Evolutionary conservation across 2,329 filamentous ascomycete species (phyloP).

Genomic region (Aspergillus hiratsukae): DNA sequence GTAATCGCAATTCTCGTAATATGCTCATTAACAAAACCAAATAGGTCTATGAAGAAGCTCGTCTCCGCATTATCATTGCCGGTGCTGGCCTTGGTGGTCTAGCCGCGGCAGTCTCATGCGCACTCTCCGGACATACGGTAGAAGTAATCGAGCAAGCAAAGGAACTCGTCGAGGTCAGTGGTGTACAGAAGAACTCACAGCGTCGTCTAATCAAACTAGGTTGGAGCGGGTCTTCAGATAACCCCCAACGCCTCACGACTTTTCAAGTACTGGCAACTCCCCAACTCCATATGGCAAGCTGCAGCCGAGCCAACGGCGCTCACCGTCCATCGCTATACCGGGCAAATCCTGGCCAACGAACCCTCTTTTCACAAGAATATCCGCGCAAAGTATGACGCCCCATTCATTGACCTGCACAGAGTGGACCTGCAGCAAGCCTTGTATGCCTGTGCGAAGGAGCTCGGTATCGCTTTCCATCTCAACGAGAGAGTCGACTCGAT

Average conservation of each 20-base stretch:
- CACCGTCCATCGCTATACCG: slow-evolving; percentile 33
- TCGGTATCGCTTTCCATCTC: slow-evolving; percentile 51
- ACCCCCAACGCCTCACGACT: slow-evolving; percentile 31
- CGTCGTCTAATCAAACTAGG: neutral
- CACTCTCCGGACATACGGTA: slow-evolving; percentile 23
- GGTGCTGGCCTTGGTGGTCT: slow-evolving; percentile 31
- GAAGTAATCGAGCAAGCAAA: slow-evolving; percentile 27
- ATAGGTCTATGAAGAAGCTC: slow-evolving; percentile 9
- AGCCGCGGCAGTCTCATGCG: slow-evolving; percentile 26
- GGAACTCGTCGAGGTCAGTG: slow-evolving; percentile 32
- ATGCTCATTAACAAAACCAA: neutral
- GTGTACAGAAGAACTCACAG: neutral
- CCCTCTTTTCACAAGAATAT: slow-evolving; percentile 52
- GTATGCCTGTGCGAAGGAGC: slow-evolving; percentile 46
- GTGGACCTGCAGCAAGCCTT: slow-evolving; percentile 57
- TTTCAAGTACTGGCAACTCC: slow-evolving; percentile 26
- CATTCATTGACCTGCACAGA: slow-evolving; percentile 59
- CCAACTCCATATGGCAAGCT: slow-evolving; percentile 21
- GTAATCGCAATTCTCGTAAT: neutral
- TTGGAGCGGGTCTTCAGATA: slow-evolving; percentile 63
- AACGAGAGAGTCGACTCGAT: slow-evolving; percentile 46
- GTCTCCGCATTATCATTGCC: slow-evolving; percentile 24
- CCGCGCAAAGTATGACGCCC: slow-evolving; percentile 51
- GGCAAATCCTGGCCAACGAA: slow-evolving; percentile 41
- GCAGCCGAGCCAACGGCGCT: slow-evolving; percentile 30